phyloP scores from a whole-genome alignment of 148 eudicot genomes.

The Spergularia marina region DNA sequence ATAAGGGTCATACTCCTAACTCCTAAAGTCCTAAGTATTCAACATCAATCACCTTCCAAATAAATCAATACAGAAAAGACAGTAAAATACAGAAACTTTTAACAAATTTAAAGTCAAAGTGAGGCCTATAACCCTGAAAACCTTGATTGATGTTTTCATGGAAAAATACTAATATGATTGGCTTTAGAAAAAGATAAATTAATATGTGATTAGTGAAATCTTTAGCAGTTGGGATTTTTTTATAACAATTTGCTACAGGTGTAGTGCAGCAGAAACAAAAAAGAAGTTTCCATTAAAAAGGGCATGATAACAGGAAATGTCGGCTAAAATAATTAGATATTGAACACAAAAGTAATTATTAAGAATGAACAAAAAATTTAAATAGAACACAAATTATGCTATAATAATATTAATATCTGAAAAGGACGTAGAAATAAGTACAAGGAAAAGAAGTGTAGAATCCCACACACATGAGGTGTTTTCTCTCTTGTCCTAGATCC shows the following conservation, averaged over 20 bases:
- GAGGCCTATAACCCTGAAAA: too few relatives aligned
- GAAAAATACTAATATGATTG: too few relatives aligned
- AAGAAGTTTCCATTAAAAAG: constrained; percentile 7
- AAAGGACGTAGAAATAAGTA: constrained; percentile 7
- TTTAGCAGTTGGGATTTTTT: too few relatives aligned
- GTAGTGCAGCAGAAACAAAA: not conserved
- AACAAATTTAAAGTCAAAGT: too few relatives aligned
- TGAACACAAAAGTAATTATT: not conserved
- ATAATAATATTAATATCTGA: not conserved
- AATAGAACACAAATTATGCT: not conserved
- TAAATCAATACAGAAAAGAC: too few relatives aligned
- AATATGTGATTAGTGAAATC: too few relatives aligned
- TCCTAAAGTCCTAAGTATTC: too few relatives aligned
- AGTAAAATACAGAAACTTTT: too few relatives aligned
- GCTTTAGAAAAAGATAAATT: too few relatives aligned
- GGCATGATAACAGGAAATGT: constrained; percentile 6
- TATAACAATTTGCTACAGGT: not conserved
- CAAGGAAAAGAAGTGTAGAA: not conserved
- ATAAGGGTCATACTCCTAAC: too few relatives aligned
- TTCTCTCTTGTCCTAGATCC: constrained; percentile 13
- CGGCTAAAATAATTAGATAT: constrained; percentile 5
- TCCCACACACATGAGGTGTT: constrained; percentile 20
- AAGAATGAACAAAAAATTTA: not conserved
- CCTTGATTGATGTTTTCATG: too few relatives aligned
- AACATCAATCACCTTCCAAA: too few relatives aligned